A percentile compares a stretch with the other conserved stretches of the same genome.
Conservation (phyloP, 1,284 basidiomycete species). For the Trametes versicolor region DNA sequence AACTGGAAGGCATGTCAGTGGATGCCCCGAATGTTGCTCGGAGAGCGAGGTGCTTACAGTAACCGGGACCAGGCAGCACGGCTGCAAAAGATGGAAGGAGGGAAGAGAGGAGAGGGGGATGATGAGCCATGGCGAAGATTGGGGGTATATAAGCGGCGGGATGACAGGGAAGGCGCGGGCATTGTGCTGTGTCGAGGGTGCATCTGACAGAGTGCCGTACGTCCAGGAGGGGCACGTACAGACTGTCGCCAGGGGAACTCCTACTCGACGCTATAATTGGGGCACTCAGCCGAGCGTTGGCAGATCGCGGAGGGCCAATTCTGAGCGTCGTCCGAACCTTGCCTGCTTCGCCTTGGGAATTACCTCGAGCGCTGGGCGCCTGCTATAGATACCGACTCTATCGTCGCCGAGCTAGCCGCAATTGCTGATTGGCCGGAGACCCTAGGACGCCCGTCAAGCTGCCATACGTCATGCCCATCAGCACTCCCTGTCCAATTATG, state of each 20-base stretch:
- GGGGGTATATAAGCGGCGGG: conserved; percentile 32
- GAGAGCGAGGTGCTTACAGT: conserved; percentile 39
- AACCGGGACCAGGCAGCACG: conserved; percentile 48
- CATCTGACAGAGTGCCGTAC: neutral
- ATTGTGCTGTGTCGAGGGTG: conserved; percentile 9
- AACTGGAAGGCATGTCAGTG: conserved; percentile 10
- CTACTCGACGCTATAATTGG: conserved; percentile 24
- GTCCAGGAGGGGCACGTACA: conserved; percentile 24
- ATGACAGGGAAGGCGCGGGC: conserved; percentile 14
- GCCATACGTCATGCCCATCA: conserved; percentile 29
- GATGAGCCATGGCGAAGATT: conserved; percentile 29
- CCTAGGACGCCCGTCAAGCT: conserved; percentile 22
- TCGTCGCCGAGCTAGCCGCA: conserved; percentile 25
- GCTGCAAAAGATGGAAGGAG: conserved; percentile 45
- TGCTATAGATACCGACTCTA: conserved; percentile 8
- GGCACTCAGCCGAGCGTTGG: conserved; percentile 3
- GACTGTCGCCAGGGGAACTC: conserved; percentile 31
- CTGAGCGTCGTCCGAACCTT: conserved; percentile 9
- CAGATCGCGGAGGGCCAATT: conserved; percentile 16
- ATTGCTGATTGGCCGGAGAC: conserved; percentile 19
- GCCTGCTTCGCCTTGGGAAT: conserved; percentile 8
- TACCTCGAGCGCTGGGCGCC: neutral
- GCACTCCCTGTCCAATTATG: conserved; percentile 2
- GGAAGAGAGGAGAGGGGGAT: conserved; percentile 35
- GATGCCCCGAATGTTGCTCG: neutral